Conservation (phyloP, 768 basidiomycete genomes). For the Omphalotus guepiniiformis region DNA sequence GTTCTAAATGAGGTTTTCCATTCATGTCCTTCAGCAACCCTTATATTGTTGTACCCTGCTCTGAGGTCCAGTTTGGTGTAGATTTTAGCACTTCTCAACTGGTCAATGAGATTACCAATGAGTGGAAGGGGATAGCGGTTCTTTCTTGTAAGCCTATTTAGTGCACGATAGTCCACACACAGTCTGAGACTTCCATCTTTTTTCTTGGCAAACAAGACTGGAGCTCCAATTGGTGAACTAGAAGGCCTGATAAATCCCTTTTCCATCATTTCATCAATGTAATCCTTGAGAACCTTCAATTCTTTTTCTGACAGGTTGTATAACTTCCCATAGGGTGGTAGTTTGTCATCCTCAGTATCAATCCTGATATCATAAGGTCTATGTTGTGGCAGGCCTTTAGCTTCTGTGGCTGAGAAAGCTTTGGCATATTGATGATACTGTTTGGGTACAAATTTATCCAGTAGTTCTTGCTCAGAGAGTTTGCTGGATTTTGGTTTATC, state of each 20-base stretch:
- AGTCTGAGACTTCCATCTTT: slow-evolving; percentile 18
- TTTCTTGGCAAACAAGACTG: slow-evolving; percentile 20
- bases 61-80: slow-evolving; percentile 37
- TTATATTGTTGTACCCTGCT: slow-evolving; percentile 37
- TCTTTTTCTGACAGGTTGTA: background rate
- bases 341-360: background rate
- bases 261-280: background rate
- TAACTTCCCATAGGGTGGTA: background rate
- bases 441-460: background rate
- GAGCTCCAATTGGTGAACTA: slow-evolving; percentile 8
- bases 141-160: slow-evolving; percentile 29
- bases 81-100: slow-evolving; percentile 18
- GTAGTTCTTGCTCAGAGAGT: background rate
- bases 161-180: slow-evolving; percentile 16
- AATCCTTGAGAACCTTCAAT: background rate
- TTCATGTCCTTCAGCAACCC: slow-evolving; percentile 37
- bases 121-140: slow-evolving; percentile 31
- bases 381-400: background rate
- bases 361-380: background rate
- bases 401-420: background rate
- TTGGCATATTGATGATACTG: background rate
- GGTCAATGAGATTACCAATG: slow-evolving; percentile 28
- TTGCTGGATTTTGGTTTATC: too few species aligned
- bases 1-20: slow-evolving; percentile 41
- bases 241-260: slow-evolving; percentile 3